phyloP scores from a whole-genome alignment of 192 early-diverging fungal species.

The Backusella morwellensis region DNA sequence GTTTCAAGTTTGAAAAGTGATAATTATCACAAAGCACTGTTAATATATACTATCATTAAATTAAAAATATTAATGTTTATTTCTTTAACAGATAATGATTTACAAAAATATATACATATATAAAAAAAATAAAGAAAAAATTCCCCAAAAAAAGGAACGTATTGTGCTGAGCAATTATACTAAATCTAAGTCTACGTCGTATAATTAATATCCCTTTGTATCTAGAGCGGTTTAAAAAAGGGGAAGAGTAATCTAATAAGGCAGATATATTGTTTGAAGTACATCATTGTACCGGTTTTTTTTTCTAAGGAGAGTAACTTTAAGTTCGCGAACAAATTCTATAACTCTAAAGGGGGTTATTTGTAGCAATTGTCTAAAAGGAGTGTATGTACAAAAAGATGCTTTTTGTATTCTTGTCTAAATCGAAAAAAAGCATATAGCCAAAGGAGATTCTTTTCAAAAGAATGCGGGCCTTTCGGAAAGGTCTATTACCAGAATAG shows the following conservation, averaged over 20 bases:
- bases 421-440: neutral
- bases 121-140: too few species aligned
- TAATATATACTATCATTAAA: neutral
- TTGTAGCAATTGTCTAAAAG: neutral
- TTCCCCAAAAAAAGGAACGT: too few species aligned
- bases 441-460: neutral
- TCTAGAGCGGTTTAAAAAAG: neutral
- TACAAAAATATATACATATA: too few species aligned
- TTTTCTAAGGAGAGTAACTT: neutral
- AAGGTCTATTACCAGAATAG: neutral
- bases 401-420: neutral
- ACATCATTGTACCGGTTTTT: neutral
- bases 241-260: neutral
- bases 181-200: neutral
- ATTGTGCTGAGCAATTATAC: neutral
- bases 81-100: neutral
- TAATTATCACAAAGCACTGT: neutral
- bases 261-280: neutral
- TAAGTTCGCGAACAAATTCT: neutral
- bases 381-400: neutral
- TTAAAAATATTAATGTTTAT: neutral
- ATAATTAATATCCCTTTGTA: neutral
- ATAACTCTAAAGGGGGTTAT: neutral
- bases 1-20: neutral
- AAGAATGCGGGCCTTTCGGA: neutral